phyloP scores from a whole-genome alignment of 306 rosid species.

The Sicyos baderoa region DNA sequence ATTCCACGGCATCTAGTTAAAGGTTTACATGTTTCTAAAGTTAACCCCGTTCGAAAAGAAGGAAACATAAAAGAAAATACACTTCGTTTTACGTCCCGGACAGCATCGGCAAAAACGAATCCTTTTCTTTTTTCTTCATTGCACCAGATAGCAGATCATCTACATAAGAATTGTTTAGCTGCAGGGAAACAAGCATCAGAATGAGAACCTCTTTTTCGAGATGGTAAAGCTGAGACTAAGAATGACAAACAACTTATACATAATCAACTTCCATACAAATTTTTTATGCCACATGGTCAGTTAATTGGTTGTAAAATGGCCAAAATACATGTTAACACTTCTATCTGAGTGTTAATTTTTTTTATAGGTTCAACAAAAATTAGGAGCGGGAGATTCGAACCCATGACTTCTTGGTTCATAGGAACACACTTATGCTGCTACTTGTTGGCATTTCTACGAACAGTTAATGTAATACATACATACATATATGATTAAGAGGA shows the following conservation, averaged over 20 bases:
- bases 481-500: neutral
- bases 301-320: neutral
- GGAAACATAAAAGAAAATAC: slow-evolving; percentile 7
- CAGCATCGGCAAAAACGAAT: neutral
- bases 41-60: neutral
- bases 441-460: too few species aligned
- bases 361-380: too few species aligned
- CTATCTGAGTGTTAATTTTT: too few species aligned
- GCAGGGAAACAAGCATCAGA: neutral
- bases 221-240: neutral
- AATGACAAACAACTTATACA: neutral
- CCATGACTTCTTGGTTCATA: too few species aligned
- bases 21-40: slow-evolving; percentile 11
- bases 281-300: neutral
- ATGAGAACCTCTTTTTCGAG: neutral
- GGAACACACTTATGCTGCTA: too few species aligned
- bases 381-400: too few species aligned
- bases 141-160: slow-evolving; percentile 13
- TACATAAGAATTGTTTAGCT: slow-evolving; percentile 14
- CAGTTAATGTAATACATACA: too few species aligned
- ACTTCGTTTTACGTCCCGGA: neutral
- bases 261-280: neutral
- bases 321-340: neutral
- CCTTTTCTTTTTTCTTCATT: neutral
- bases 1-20: neutral